These are phyloP conservation scores for Cicer judaicum DNA, from an alignment of 306 rosid species.

Conservation along the genomic window DNA sequence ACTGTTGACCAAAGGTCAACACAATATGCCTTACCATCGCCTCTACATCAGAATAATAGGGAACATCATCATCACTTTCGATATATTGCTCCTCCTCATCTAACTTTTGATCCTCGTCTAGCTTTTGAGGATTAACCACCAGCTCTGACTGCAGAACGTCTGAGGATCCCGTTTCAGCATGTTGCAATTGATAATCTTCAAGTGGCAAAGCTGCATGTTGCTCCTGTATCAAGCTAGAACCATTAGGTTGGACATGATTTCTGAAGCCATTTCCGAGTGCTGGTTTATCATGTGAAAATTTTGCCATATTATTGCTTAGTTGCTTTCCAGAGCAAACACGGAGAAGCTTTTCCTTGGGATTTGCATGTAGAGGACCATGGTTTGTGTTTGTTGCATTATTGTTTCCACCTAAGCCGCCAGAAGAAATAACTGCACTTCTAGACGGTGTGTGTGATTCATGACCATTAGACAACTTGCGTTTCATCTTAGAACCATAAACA, in stretches of 20 bases:
- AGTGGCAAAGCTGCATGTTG: constrained; percentile 45
- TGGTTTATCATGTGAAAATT: constrained; percentile 53
- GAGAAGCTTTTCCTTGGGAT: constrained; percentile 49
- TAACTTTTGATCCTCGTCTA: constrained; percentile 52
- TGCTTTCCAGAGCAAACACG: constrained; percentile 46
- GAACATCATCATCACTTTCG: constrained; percentile 82
- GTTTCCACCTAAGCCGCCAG: constrained; percentile 49
- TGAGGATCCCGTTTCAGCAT: constrained; percentile 50
- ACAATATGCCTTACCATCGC: constrained; percentile 72
- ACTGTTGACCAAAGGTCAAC: constrained; percentile 30
- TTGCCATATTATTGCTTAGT: constrained; percentile 46
- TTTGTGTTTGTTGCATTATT: constrained; percentile 47
- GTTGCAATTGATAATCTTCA: constrained; percentile 53
- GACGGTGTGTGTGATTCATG: constrained; percentile 47
- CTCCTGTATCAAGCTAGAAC: constrained; percentile 55
- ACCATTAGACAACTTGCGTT: constrained; percentile 51
- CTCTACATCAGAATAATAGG: constrained; percentile 89
- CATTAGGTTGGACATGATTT: constrained; percentile 53
- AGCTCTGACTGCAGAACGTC: constrained; percentile 51
- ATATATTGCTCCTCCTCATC: constrained; percentile 59
- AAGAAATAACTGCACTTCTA: constrained; percentile 49
- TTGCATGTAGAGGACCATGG: constrained; percentile 44
- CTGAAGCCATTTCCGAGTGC: constrained; percentile 46
- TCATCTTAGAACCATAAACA: constrained; percentile 50
- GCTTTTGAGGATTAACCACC: constrained; percentile 46